Evolutionary conservation across 768 basidiomycete species (phyloP).

Genomic region (Trichaptum fuscoviolaceum): DNA sequence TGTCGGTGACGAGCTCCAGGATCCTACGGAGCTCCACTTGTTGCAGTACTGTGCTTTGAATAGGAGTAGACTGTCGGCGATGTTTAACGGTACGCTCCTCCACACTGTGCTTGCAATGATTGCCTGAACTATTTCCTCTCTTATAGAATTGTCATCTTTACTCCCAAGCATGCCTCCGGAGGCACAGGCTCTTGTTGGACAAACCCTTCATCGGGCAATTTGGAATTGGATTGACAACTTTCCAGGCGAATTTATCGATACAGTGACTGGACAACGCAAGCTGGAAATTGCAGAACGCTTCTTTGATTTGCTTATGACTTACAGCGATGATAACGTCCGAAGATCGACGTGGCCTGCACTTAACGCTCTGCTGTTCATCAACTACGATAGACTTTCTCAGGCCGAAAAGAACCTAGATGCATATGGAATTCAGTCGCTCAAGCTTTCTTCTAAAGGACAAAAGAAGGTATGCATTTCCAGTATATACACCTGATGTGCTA

Average conservation of each 20-base stretch:
- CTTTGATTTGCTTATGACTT: constrained; percentile 66
- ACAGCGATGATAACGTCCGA: constrained; percentile 38
- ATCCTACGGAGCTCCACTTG: constrained; percentile 70
- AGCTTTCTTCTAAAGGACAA: neutral
- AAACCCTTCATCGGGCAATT: constrained; percentile 68
- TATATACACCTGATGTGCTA: neutral
- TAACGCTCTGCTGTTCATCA: constrained; percentile 65
- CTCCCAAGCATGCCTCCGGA: constrained; percentile 78
- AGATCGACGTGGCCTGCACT: constrained; percentile 76
- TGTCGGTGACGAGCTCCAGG: constrained; percentile 47
- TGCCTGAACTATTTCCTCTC: constrained; percentile 7
- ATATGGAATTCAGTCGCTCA: neutral
- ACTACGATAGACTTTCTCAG: constrained; percentile 57
- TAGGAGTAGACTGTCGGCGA: constrained; percentile 56
- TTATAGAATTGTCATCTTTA: constrained; percentile 68
- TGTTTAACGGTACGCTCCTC: constrained; percentile 55
- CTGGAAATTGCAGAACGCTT: constrained; percentile 82
- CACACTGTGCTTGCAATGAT: constrained; percentile 1
- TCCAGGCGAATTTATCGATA: constrained; percentile 73
- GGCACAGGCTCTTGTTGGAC: constrained; percentile 65
- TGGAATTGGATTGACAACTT: constrained; percentile 90
- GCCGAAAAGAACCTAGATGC: neutral
- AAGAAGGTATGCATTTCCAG: neutral
- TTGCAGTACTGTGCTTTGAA: constrained; percentile 77
- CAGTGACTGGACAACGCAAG: constrained; percentile 52